Conservation (phyloP, 2,329 filamentous ascomycete genomes). For the Berkeleyomyces rouxiae region DNA sequence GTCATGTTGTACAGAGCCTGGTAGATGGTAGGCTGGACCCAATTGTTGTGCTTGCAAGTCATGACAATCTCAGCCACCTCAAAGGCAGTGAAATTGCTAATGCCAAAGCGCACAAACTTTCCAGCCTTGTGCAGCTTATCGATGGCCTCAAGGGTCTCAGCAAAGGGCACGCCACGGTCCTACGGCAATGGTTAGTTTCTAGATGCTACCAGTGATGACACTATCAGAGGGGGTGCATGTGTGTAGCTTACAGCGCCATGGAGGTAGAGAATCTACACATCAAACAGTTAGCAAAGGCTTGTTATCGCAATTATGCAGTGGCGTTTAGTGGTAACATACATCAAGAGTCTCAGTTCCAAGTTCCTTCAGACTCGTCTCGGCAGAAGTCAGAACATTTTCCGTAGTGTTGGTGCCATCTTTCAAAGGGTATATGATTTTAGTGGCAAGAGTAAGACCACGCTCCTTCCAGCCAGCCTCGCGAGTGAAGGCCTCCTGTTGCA, state of each 20-base stretch:
- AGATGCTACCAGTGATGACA: conserved; percentile 13
- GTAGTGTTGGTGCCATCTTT: conserved; percentile 43
- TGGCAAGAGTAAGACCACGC: conserved; percentile 60
- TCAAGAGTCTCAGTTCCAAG: conserved; percentile 59
- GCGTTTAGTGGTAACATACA: conserved; percentile 22
- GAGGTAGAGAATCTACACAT: conserved; percentile 48
- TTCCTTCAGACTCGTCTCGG: conserved; percentile 54
- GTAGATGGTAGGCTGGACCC: conserved; percentile 71
- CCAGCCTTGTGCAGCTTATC: conserved; percentile 72
- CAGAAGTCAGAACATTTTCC: conserved; percentile 44
- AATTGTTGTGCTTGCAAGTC: conserved; percentile 61
- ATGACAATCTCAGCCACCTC: conserved; percentile 76
- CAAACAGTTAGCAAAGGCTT: neutral
- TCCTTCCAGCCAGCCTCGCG: conserved; percentile 61
- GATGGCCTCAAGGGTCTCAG: conserved; percentile 60
- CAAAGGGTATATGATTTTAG: conserved; percentile 53
- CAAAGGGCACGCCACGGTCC: conserved; percentile 53
- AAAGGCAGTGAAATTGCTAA: conserved; percentile 74
- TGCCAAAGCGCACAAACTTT: conserved; percentile 64
- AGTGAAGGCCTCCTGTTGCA: conserved; percentile 65
- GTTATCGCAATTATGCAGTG: neutral
- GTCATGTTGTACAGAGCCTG: conserved; percentile 81
- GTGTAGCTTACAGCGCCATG: conserved; percentile 39
- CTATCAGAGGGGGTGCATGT: neutral
- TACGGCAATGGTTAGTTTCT: conserved; percentile 19